Conservation (phyloP, 495 filamentous ascomycete species). For the Durotheca rogersii region DNA sequence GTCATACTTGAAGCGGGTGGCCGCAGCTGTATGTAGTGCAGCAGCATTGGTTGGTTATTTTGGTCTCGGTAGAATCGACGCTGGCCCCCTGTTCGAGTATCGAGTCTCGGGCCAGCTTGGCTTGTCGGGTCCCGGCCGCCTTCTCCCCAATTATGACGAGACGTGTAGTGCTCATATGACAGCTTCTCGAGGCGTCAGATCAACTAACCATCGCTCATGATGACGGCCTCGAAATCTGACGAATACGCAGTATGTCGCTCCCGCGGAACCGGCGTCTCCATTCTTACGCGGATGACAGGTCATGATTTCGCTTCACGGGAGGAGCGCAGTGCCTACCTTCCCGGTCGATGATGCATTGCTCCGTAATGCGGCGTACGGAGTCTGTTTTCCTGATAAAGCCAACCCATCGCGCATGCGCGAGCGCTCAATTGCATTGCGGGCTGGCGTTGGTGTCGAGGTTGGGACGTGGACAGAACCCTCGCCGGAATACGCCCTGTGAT, state of each 20-base stretch:
- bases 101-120: constrained; percentile 1
- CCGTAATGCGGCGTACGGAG: too few relatives aligned
- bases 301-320: background rate
- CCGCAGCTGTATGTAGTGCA: constrained; percentile 17
- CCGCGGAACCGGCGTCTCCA: background rate
- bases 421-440: too few relatives aligned
- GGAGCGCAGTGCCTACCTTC: background rate
- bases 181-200: background rate
- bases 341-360: too few relatives aligned
- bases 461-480: background rate
- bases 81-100: too few relatives aligned
- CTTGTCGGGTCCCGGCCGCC: background rate
- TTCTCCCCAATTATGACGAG: background rate
- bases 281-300: constrained; percentile 1
- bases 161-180: constrained; percentile 5
- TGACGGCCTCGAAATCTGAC: background rate
- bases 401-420: too few relatives aligned
- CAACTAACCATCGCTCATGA: background rate
- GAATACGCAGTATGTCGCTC: background rate
- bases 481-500: background rate
- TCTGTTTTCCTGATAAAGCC: background rate
- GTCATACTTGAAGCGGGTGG: constrained; percentile 19
- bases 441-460: too few relatives aligned
- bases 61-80: constrained; percentile 19
- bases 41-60: constrained; percentile 15